A percentile compares a stretch with the other conserved stretches of the same genome.
These are phyloP conservation scores for Calophaca sinica DNA, from an alignment of 306 rosid species.

Conservation along the genomic window DNA sequence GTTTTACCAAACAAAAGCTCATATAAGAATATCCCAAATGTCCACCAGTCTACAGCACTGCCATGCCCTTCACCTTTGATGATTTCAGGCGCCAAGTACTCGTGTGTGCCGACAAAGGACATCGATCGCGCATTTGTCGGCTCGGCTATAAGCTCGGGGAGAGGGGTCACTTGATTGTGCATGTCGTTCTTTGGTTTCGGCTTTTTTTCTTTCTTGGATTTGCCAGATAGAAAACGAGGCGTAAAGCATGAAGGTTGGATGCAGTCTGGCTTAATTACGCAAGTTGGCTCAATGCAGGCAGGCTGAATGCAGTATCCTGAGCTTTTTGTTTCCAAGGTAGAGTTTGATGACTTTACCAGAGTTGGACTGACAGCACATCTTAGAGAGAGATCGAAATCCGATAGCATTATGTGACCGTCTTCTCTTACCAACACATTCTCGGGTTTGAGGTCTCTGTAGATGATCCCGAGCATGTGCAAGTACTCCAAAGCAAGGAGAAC, in stretches of 20 bases:
- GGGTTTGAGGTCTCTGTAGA: conserved; percentile 95
- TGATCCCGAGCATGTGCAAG: conserved; percentile 97
- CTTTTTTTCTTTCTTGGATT: conserved; percentile 73
- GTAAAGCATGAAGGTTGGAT: conserved; percentile 82
- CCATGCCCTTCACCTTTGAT: conserved; percentile 98
- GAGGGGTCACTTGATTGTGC: conserved; percentile 72
- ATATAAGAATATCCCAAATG: conserved; percentile 91
- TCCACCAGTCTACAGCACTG: conserved; percentile 99
- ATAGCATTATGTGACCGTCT: conserved; percentile 97
- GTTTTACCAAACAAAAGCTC: conserved; percentile 95
- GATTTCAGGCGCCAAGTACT: conserved; percentile 95
- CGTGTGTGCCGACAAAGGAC: conserved; percentile 98
- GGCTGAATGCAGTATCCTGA: conserved; percentile 86
- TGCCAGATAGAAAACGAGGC: conserved; percentile 65
- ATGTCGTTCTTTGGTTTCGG: conserved; percentile 66
- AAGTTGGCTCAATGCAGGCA: conserved; percentile 80
- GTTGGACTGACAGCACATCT: conserved; percentile 92
- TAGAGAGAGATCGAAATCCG: conserved; percentile 95
- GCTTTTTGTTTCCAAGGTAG: conserved; percentile 62
- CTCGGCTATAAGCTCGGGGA: conserved; percentile 92
- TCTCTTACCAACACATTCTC: conserved; percentile 95
- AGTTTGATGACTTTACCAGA: conserved; percentile 67
- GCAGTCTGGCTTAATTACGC: conserved; percentile 87
- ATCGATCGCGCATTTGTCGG: conserved; percentile 92
- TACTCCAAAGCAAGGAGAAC: conserved; percentile 98